Evolutionary conservation across 139 green algal species (phyloP).

Genomic region (Picochlorum sp.): DNA sequence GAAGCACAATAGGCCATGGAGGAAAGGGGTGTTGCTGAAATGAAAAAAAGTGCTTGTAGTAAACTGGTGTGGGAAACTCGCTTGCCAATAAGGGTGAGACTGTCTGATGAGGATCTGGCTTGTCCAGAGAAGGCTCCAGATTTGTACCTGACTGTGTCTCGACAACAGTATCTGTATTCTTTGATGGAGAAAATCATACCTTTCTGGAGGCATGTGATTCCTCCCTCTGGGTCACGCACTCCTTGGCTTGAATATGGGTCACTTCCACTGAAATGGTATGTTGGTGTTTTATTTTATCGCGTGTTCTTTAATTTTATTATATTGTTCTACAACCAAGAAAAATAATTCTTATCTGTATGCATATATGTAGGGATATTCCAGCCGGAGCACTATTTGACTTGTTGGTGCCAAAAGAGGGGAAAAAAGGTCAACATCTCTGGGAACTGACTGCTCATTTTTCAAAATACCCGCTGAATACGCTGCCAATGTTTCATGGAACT

Average conservation of each 20-base stretch:
- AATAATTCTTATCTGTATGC: too few relatives aligned
- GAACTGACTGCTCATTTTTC: constrained; percentile 26
- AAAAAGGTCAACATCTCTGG: constrained; percentile 24
- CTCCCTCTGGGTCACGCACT: constrained; percentile 2
- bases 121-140: constrained; percentile 8
- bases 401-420: constrained; percentile 11
- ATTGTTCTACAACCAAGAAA: too few relatives aligned
- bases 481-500: constrained; percentile 21
- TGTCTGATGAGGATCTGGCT: constrained; percentile 16
- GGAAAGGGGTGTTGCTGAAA: too few relatives aligned
- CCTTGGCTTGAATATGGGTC: constrained; percentile 42
- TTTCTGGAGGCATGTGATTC: constrained; percentile 40
- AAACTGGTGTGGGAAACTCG: constrained; percentile 6
- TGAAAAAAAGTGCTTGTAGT: neutral
- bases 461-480: constrained; percentile 9
- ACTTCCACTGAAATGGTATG: constrained; percentile 40
- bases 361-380: constrained; percentile 27
- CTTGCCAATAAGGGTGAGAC: neutral
- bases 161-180: constrained; percentile 32
- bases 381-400: constrained; percentile 40
- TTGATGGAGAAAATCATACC: constrained; percentile 16
- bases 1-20: too few relatives aligned
- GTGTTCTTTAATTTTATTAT: too few relatives aligned
- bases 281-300: neutral
- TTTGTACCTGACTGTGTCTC: constrained; percentile 22